Evolutionary conservation across 768 basidiomycete species (phyloP).

Genomic region (Leccinum incarnatum): DNA sequence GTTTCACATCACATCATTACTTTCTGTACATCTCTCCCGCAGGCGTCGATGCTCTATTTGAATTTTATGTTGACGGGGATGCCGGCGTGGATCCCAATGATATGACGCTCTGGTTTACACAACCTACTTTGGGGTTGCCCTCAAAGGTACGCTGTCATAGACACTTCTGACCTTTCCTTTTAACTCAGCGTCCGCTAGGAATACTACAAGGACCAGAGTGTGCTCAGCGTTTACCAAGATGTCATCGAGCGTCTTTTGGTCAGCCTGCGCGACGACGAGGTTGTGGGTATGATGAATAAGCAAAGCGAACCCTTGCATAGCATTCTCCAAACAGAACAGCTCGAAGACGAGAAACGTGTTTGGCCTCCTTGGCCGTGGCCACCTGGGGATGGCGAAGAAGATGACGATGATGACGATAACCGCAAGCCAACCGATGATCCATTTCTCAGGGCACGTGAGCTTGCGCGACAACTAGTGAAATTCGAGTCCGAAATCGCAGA

Average conservation of each 20-base stretch:
- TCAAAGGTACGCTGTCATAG: conserved; percentile 57
- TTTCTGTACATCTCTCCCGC: conserved; percentile 1
- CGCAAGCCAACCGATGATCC: conserved; percentile 33
- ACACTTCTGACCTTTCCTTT: not conserved
- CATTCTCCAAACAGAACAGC: conserved; percentile 38
- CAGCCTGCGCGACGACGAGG: conserved; percentile 49
- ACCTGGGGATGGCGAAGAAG: conserved; percentile 73
- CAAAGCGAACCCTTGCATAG: conserved; percentile 18
- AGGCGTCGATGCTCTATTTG: conserved; percentile 79
- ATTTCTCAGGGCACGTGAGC: conserved; percentile 49
- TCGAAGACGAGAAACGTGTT: conserved; percentile 34
- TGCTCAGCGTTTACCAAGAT: conserved; percentile 65
- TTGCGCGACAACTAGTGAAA: conserved; percentile 68
- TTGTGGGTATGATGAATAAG: conserved; percentile 14
- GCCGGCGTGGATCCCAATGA: conserved; percentile 79
- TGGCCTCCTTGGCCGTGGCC: conserved; percentile 89
- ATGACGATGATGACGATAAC: conserved; percentile 41
- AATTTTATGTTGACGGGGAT: conserved; percentile 87
- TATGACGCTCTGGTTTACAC: conserved; percentile 85
- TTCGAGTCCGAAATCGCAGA: conserved; percentile 79
- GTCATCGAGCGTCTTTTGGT: conserved; percentile 68
- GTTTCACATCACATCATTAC: not conserved
- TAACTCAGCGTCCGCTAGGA: conserved; percentile 46
- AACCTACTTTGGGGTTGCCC: conserved; percentile 77
- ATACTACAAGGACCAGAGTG: conserved; percentile 79